phyloP scores from a whole-genome alignment of 2,329 filamentous ascomycete species.

The Fusarium torreyae region DNA sequence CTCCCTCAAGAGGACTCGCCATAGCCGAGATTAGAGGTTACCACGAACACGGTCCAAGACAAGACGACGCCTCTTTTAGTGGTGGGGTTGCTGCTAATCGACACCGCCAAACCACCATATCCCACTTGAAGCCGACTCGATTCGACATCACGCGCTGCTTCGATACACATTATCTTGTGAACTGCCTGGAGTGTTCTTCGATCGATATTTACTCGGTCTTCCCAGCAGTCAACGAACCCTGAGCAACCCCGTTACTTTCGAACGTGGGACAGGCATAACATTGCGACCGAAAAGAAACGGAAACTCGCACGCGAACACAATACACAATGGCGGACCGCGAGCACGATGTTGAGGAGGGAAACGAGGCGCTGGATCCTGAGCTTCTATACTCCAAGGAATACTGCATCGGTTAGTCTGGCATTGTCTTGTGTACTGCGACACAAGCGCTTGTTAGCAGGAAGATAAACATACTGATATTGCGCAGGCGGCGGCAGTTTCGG shows the following conservation, averaged over 20 bases:
- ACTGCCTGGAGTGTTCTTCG: neutral
- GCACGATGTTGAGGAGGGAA: slow-evolving; percentile 62
- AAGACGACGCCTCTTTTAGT: slow-evolving; percentile 38
- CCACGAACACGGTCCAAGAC: slow-evolving; percentile 29
- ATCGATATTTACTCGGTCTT: neutral
- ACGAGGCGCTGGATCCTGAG: slow-evolving; percentile 82
- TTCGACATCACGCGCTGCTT: slow-evolving; percentile 15
- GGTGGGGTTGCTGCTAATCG: slow-evolving; percentile 44
- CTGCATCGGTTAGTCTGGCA: slow-evolving; percentile 77
- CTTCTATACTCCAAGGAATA: slow-evolving; percentile 93
- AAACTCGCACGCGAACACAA: slow-evolving; percentile 24
- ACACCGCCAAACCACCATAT: slow-evolving; percentile 44
- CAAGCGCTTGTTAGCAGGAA: neutral
- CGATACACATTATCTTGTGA: neutral
- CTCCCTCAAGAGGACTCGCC: neutral
- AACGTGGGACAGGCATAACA: slow-evolving; percentile 19
- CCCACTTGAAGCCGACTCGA: slow-evolving; percentile 21
- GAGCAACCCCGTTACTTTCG: slow-evolving; percentile 1
- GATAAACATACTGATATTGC: slow-evolving; percentile 43
- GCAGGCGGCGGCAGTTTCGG: slow-evolving; percentile 96
- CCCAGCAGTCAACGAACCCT: neutral
- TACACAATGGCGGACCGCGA: slow-evolving; percentile 64
- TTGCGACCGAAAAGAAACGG: slow-evolving; percentile 16
- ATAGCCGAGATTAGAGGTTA: slow-evolving; percentile 15
- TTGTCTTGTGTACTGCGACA: slow-evolving; percentile 12